phyloP scores from a whole-genome alignment of 2,329 filamentous ascomycete genomes.

The Ascochyta koolunga region DNA sequence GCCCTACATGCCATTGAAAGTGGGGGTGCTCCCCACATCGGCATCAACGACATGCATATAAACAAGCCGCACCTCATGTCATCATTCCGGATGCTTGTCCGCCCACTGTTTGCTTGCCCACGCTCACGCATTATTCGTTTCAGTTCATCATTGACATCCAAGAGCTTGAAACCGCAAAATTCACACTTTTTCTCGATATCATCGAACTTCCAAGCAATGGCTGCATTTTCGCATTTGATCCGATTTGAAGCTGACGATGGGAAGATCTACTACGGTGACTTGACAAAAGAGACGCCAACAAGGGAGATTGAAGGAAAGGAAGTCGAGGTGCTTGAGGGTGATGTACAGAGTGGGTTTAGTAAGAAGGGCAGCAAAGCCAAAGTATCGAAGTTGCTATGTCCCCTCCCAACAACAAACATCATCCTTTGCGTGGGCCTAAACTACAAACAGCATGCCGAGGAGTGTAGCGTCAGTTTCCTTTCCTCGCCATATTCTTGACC shows the following conservation, averaged over 20 bases:
- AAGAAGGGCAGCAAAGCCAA: constrained; percentile 34
- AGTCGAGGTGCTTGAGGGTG: constrained; percentile 39
- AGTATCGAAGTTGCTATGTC: constrained; percentile 40
- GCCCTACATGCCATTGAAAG: no score
- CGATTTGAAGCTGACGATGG: constrained; percentile 41
- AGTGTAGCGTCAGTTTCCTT: constrained; percentile 32
- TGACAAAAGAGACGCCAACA: constrained; percentile 37
- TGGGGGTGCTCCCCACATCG: constrained; percentile 6
- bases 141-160: background rate
- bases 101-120: background rate
- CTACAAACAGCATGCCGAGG: constrained; percentile 43
- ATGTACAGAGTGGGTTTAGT: constrained; percentile 37
- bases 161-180: background rate
- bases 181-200: constrained; percentile 1
- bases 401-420: constrained; percentile 37
- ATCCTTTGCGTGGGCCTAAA: constrained; percentile 46
- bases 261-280: constrained; percentile 39
- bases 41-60: constrained; percentile 3
- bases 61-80: background rate
- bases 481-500: background rate
- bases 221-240: constrained; percentile 42
- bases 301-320: constrained; percentile 38
- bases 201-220: constrained; percentile 18
- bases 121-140: background rate
- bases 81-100: constrained; percentile 4